Evolutionary conservation across 2,329 filamentous ascomycete species (phyloP).

Genomic region (Beauveria sp.): DNA sequence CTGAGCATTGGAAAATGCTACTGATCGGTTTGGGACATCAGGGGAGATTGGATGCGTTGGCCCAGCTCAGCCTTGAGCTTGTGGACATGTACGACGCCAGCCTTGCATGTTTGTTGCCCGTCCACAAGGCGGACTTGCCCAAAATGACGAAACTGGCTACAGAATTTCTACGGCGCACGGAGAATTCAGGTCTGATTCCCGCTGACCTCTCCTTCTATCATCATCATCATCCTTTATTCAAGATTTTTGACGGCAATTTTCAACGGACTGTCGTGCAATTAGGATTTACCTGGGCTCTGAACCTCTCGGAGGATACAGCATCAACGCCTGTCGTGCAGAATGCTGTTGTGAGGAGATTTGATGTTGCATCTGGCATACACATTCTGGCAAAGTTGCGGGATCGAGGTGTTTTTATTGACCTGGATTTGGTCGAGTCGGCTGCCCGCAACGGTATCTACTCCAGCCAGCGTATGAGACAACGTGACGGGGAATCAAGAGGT

Average conservation of each 20-base stretch:
- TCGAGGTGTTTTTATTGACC: slow-evolving; percentile 27
- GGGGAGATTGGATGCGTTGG: slow-evolving; percentile 37
- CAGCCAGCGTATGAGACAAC: slow-evolving; percentile 21
- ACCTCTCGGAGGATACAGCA: not conserved
- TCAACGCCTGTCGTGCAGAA: not conserved
- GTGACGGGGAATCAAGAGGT: slow-evolving; percentile 23
- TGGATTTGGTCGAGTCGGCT: slow-evolving; percentile 22
- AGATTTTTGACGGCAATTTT: slow-evolving; percentile 35
- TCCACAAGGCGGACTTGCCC: slow-evolving; percentile 38
- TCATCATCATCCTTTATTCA: slow-evolving; percentile 38
- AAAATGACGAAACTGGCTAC: slow-evolving; percentile 13
- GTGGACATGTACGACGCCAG: slow-evolving; percentile 29
- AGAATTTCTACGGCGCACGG: not conserved
- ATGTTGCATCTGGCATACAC: slow-evolving; percentile 29
- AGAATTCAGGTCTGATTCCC: slow-evolving; percentile 19
- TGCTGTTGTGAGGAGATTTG: slow-evolving; percentile 18
- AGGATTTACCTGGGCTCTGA: slow-evolving; percentile 34
- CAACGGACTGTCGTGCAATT: slow-evolving; percentile 36
- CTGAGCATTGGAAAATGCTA: slow-evolving; percentile 34
- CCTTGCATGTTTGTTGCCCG: slow-evolving; percentile 29
- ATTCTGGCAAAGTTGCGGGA: slow-evolving; percentile 28
- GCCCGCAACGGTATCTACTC: slow-evolving; percentile 24
- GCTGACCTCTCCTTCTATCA: slow-evolving; percentile 34
- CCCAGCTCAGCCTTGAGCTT: slow-evolving; percentile 35
- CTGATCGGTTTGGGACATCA: slow-evolving; percentile 36